These are phyloP conservation scores for Exophiala xenobiotica DNA, from an alignment of 2,329 filamentous ascomycete genomes.

Conservation along the genomic window DNA sequence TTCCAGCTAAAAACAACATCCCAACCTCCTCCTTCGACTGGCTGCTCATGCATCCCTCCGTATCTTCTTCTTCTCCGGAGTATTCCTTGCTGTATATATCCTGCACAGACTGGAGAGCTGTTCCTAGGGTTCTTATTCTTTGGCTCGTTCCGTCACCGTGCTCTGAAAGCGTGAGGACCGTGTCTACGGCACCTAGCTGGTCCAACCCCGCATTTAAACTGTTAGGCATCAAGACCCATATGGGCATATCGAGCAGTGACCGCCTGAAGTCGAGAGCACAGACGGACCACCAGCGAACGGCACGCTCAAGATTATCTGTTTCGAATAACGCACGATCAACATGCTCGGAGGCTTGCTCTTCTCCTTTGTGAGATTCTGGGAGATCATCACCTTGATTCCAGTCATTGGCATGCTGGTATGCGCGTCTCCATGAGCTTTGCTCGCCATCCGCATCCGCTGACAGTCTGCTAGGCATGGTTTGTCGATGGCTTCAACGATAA, in stretches of 20 bases:
- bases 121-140: background rate
- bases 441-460: conserved; percentile 9
- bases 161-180: background rate
- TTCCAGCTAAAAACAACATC: background rate
- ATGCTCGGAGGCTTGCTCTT: conserved; percentile 59
- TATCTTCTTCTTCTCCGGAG: background rate
- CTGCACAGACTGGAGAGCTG: background rate
- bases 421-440: background rate
- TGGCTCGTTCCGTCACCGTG: background rate
- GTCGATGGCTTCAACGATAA: conserved; percentile 58
- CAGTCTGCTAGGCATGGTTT: conserved; percentile 52
- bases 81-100: background rate
- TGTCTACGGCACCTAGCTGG: background rate
- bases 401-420: conserved; percentile 61
- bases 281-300: background rate
- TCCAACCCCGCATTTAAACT: background rate
- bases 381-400: conserved; percentile 63
- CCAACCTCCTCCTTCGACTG: background rate
- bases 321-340: conserved; percentile 34
- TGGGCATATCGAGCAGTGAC: conserved; percentile 1
- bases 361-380: conserved; percentile 59
- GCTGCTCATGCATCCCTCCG: background rate
- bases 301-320: too few relatives aligned
- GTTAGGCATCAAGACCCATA: background rate
- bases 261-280: background rate